A percentile compares a stretch with the other conserved stretches of the same genome.
Conservation (phyloP, 768 basidiomycete species). For the Amanita rubescens region DNA sequence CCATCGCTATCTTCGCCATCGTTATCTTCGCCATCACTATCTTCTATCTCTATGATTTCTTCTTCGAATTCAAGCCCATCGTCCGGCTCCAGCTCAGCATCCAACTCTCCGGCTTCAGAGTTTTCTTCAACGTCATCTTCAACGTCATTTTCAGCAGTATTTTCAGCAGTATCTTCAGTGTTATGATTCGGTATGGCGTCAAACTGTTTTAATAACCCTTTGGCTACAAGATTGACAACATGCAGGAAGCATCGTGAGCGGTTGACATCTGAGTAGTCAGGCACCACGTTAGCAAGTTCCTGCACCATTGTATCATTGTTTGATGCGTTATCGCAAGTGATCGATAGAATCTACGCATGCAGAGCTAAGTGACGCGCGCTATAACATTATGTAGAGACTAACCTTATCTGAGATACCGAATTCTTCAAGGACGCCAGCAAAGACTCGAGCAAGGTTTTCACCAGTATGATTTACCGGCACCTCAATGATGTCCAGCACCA, state of each 20-base stretch:
- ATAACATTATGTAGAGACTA: constrained; percentile 5
- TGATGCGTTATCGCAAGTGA: constrained; percentile 28
- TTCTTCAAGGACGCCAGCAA: constrained; percentile 21
- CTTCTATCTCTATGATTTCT: constrained; percentile 9
- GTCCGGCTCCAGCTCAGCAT: not conserved
- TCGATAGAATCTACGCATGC: constrained; percentile 17
- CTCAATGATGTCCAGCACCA: constrained; percentile 16
- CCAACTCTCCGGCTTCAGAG: constrained; percentile 6
- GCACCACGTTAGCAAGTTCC: constrained; percentile 15
- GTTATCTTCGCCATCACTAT: not conserved
- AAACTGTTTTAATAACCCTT: constrained; percentile 23
- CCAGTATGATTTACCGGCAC: constrained; percentile 24
- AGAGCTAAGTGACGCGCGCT: constrained; percentile 6
- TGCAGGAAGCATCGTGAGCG: constrained; percentile 28
- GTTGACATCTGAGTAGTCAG: constrained; percentile 12
- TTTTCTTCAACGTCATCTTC: not conserved
- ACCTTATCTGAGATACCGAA: constrained; percentile 27
- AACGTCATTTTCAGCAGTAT: not conserved
- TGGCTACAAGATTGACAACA: constrained; percentile 26
- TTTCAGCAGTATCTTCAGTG: not conserved
- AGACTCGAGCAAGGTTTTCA: constrained; percentile 21
- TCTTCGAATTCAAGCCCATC: constrained; percentile 9
- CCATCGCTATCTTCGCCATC: not conserved
- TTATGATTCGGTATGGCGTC: constrained; percentile 16
- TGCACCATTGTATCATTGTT: constrained; percentile 27